A percentile compares a stretch with the other conserved stretches of the same genome.
These are phyloP conservation scores for Hanseniaspora jakobsenii DNA, from an alignment of 805 yeast species.

Conservation along the genomic window DNA sequence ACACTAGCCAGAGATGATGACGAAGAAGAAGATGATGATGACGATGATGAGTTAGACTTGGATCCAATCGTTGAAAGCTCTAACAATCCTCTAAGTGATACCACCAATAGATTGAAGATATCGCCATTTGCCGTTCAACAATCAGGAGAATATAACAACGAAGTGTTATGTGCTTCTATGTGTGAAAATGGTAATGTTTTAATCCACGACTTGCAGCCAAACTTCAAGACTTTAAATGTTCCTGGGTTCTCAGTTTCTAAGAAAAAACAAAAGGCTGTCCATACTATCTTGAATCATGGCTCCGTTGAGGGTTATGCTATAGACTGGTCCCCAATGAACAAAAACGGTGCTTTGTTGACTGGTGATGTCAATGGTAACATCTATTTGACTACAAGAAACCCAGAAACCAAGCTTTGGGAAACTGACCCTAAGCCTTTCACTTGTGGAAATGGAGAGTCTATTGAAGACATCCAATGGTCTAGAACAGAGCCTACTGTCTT, in stretches of 20 bases:
- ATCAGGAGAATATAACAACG: conserved; percentile 37
- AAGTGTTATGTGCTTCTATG: conserved; percentile 77
- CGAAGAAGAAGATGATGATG: conserved; percentile 60
- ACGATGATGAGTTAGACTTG: conserved; percentile 59
- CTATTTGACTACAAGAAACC: conserved; percentile 60
- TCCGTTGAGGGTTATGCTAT: conserved; percentile 94
- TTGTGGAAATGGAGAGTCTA: conserved; percentile 53
- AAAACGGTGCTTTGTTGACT: conserved; percentile 67
- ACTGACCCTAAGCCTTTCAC: conserved; percentile 74
- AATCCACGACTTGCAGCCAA: conserved; percentile 71
- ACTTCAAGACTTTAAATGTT: conserved; percentile 68
- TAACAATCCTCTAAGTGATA: conserved; percentile 59
- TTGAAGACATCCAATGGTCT: conserved; percentile 96
- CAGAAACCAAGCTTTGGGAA: conserved; percentile 52
- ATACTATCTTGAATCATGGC: conserved; percentile 76
- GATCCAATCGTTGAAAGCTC: conserved; percentile 87
- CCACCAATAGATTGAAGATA: conserved; percentile 81
- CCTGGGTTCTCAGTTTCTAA: conserved; percentile 81
- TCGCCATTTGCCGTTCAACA: conserved; percentile 50
- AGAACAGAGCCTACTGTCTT: conserved; percentile 84
- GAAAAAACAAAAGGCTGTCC: conserved; percentile 61
- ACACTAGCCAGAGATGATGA: conserved; percentile 71
- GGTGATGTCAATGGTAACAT: conserved; percentile 86
- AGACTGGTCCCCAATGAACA: conserved; percentile 86
- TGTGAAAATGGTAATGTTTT: conserved; percentile 82